Conservation (phyloP, 129 eudicot species). For the Artemisia tridentata region DNA sequence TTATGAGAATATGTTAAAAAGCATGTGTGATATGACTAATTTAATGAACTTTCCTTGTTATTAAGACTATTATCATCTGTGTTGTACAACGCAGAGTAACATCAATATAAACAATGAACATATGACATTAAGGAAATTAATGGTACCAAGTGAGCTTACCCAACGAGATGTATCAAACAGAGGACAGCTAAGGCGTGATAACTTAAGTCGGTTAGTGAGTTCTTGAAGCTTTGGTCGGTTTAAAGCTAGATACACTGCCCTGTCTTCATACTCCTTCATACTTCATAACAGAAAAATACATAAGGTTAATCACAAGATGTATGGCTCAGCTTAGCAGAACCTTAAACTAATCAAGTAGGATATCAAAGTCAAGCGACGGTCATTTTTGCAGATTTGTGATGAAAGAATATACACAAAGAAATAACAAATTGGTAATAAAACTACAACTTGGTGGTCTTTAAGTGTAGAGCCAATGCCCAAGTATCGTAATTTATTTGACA, state of each 20-base stretch:
- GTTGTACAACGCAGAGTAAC: neutral
- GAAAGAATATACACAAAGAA: neutral
- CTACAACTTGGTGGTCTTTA: neutral
- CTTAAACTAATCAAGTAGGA: neutral
- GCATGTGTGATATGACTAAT: too few species aligned
- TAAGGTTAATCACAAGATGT: too few species aligned
- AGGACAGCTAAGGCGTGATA: conserved; percentile 77
- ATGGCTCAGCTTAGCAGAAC: too few species aligned
- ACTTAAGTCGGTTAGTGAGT: conserved; percentile 75
- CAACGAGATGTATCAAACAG: conserved; percentile 85
- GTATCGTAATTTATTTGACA: neutral
- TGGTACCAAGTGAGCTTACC: conserved; percentile 49
- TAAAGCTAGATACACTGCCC: conserved; percentile 75
- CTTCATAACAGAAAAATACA: conserved; percentile 32
- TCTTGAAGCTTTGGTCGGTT: conserved; percentile 78
- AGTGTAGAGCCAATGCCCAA: conserved; percentile 1
- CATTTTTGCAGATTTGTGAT: neutral
- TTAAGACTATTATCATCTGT: neutral
- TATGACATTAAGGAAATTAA: neutral
- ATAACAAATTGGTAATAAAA: too few species aligned
- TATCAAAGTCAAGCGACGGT: neutral
- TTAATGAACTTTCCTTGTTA: neutral
- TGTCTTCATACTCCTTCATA: conserved; percentile 90
- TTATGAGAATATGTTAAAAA: too few species aligned
- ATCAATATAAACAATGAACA: neutral